Base-by-base conservation (phyloP, 1,139 yeast genomes). In the Suzukiozyma palmioleophila region DNA sequence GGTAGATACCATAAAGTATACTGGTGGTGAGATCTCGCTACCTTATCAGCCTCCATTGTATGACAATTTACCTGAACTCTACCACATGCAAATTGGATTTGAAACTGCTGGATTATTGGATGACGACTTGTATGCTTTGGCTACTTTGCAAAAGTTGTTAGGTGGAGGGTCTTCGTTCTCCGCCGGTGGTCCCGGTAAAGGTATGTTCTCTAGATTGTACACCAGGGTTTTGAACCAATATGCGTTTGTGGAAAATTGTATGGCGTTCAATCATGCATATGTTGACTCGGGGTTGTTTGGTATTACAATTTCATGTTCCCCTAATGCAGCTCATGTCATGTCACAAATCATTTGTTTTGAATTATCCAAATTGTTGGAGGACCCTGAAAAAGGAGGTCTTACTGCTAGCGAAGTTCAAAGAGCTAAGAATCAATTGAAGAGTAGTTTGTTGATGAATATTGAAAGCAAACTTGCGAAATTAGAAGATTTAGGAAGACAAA, bases 141-240 rank as follows among this genome's bases (percentile, higher is more conserved):
- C 97, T 1, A 83, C 92, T 1, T 73, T 92, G 41, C 98, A 92
- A 57, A 89, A 92, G 44, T 69, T 92, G 25, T 69, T 92, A n/a
- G 98, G 98, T 32, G 97, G 97, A 29, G 98, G 98, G 38, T 95
- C 97, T 7, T 89, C 97, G 1, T 92, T 92, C 57, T 84, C 95
- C 18, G 97, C 99, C 9, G 99, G 99, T 48, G 99, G 99, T 0
- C 99, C 99, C n/a, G 99, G 99, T 40, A 92, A 92, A 63, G 99
- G 99, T 5, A 90, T 92, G 97, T 94, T 89, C 60, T 87, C 97
- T 2, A 75, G 98, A 44, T 77, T 94, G 25, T 92, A 89, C 66
- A 88, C 96, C 0, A 79, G 90, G 51, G 96, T 92, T 2, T 72
- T 92, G 56, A 92, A 92, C 64, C 92, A 85, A 58, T 87, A 85